These are phyloP conservation scores for Verticillium nubilum DNA, from an alignment of 2,329 filamentous ascomycete genomes.

Conservation along the genomic window DNA sequence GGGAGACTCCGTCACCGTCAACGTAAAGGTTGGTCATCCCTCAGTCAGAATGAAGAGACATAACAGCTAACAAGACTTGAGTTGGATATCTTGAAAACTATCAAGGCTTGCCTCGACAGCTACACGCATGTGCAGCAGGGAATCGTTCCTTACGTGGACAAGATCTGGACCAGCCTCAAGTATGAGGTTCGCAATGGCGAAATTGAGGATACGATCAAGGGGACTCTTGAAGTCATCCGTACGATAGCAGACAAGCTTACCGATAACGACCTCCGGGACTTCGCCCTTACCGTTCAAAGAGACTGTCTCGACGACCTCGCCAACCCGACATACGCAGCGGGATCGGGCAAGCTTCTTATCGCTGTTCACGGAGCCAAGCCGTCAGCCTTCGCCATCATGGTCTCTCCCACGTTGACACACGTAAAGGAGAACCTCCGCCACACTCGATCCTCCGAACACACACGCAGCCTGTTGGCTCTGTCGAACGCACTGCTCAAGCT, in stretches of 20 bases:
- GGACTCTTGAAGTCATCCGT: constrained; percentile 48
- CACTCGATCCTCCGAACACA: constrained; percentile 43
- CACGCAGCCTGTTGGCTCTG: constrained; percentile 45
- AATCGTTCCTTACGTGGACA: constrained; percentile 41
- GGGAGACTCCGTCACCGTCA: constrained; percentile 51
- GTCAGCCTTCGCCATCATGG: constrained; percentile 41
- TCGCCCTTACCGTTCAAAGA: constrained; percentile 41
- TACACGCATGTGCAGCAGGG: constrained; percentile 42
- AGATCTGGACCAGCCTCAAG: constrained; percentile 56
- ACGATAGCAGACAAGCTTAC: constrained; percentile 41
- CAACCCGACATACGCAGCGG: constrained; percentile 45
- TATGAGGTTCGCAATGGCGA: constrained; percentile 59
- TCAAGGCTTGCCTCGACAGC: constrained; percentile 45
- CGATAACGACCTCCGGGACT: constrained; percentile 37
- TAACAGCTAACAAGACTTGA: constrained; percentile 11
- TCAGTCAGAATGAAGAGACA: background rate
- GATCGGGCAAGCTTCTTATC: constrained; percentile 46
- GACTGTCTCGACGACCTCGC: constrained; percentile 50
- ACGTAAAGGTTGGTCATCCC: constrained; percentile 42
- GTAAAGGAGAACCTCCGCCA: constrained; percentile 46
- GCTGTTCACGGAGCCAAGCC: constrained; percentile 43
- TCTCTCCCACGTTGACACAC: constrained; percentile 40
- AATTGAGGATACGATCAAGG: constrained; percentile 50
- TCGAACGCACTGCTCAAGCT: constrained; percentile 46
- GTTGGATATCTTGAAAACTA: constrained; percentile 51